Evolutionary conservation across 2,329 filamentous ascomycete genomes (phyloP), one percentile per base, ranked within the genome.

Genomic region (Fusarium circinatum): DNA sequence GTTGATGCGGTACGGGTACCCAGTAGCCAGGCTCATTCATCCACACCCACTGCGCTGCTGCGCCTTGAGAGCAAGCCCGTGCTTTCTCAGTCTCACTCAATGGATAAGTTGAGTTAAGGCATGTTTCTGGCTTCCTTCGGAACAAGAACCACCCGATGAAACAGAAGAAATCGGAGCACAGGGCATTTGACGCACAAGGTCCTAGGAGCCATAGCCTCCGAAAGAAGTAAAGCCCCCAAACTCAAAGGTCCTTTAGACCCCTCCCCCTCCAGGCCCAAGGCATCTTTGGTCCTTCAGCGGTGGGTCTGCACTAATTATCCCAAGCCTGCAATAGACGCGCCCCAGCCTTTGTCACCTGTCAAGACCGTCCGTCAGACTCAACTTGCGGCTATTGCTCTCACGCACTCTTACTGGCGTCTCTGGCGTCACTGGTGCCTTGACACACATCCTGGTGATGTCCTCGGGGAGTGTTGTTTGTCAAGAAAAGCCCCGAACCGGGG

Each of bases 281-380:
- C 76, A 77, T 75, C 76, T 73, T 78, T 76, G 62, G 62, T 49
- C 67, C 69, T 75, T 76, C 62, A 59, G 58, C 62, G 60, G 72
- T 76, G 69, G 76, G 71, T 65, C 77, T 75, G 62, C 71, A 74
- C 76, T 73, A 48, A 48, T 48, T 48, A 71, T 77, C 72, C 71
- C 73, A 75, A 72, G 73, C 76, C 76, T 80, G 78, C 76, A 78
- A 78, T 75, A 75, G 77, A 78, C 67, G 67, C 75, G 71, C 71
- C 73, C 68, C 71, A 74, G 78, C 74, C 73, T 75, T 71, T 70
- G 77, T 80, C 79, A 79, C 74, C 78, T 78, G 78, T 79, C 71
- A 73, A 62, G 74, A 79, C 78, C 75, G 79, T 80, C 78, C 75
- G 79, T 80, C 78, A 79, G 79, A 80, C 75, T 70, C 58, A 62